These are phyloP conservation scores for Harrya chromipes DNA, from an alignment of 768 basidiomycete species.

Conservation along the genomic window DNA sequence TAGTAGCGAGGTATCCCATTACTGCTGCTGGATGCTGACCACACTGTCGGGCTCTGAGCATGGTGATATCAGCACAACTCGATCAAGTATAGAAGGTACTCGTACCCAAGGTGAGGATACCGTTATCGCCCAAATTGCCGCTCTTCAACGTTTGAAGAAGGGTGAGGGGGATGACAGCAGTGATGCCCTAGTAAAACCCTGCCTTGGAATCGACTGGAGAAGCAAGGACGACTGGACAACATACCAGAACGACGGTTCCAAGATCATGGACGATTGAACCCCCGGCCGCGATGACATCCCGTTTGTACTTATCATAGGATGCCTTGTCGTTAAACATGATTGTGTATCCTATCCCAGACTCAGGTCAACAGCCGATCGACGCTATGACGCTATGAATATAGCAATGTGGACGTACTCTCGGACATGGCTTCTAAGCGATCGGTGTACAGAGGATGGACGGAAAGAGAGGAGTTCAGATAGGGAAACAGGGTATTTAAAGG, in stretches of 20 bases:
- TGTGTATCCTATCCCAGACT: conserved; percentile 5
- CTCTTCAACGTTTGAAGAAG: background rate
- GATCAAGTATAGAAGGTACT: background rate
- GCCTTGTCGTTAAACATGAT: conserved; percentile 1
- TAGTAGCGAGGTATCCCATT: background rate
- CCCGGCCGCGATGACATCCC: background rate
- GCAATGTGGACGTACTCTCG: conserved; percentile 11
- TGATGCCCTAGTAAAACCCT: conserved; percentile 13
- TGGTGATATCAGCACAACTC: background rate
- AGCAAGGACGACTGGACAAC: background rate
- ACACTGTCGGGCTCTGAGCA: conserved; percentile 14
- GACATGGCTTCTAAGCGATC: conserved; percentile 13
- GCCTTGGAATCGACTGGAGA: background rate
- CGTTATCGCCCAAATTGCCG: background rate
- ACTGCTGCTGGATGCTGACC: background rate
- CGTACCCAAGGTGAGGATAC: conserved; percentile 17
- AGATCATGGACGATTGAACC: conserved; percentile 16
- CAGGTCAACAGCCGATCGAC: background rate
- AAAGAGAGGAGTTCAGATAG: background rate
- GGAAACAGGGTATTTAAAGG: background rate
- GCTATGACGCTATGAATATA: background rate
- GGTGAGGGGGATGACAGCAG: conserved; percentile 8
- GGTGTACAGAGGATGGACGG: background rate
- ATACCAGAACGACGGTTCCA: background rate
- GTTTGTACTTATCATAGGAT: conserved; percentile 15